phyloP scores from a whole-genome alignment of 768 basidiomycete species.

The Tephrocybe sp. region DNA sequence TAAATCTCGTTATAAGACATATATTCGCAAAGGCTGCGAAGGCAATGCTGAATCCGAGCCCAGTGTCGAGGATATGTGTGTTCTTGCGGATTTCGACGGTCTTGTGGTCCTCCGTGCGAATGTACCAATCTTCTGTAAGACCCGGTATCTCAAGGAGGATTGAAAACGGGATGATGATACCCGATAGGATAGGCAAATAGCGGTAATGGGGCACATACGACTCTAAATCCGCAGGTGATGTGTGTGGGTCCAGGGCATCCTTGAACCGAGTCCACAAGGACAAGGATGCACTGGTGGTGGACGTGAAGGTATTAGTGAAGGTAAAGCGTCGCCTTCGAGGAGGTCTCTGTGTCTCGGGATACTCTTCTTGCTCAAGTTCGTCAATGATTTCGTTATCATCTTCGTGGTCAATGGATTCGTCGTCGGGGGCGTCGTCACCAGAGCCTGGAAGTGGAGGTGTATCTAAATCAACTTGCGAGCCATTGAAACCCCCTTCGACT shows the following conservation, averaged over 20 bases:
- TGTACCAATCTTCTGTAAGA: conserved; percentile 74
- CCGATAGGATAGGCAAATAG: conserved; percentile 63
- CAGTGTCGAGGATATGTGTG: conserved; percentile 57
- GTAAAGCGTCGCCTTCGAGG: conserved; percentile 6
- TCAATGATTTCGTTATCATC: conserved; percentile 15
- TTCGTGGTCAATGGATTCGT: conserved; percentile 2
- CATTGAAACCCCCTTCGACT: not conserved
- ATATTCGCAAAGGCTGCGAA: conserved; percentile 69
- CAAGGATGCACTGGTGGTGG: not conserved
- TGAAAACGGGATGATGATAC: conserved; percentile 70
- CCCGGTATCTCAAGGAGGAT: conserved; percentile 85
- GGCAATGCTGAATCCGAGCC: conserved; percentile 63
- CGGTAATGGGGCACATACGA: conserved; percentile 59
- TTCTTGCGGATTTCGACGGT: conserved; percentile 53
- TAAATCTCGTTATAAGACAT: conserved; percentile 67
- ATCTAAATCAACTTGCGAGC: not conserved
- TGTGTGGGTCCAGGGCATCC: conserved; percentile 21
- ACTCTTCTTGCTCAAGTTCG: conserved; percentile 17
- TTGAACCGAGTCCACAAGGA: conserved; percentile 18
- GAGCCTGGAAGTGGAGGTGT: not conserved
- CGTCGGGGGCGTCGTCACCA: conserved; percentile 1
- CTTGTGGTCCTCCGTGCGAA: conserved; percentile 48
- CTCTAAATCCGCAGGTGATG: conserved; percentile 23
- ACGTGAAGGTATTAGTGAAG: not conserved
- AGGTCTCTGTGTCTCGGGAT: not conserved